Percentiles rank a stretch among this genome's conserved stretches.
Conservation (phyloP, 1,139 yeast species). For the Candida labiduridarum region DNA sequence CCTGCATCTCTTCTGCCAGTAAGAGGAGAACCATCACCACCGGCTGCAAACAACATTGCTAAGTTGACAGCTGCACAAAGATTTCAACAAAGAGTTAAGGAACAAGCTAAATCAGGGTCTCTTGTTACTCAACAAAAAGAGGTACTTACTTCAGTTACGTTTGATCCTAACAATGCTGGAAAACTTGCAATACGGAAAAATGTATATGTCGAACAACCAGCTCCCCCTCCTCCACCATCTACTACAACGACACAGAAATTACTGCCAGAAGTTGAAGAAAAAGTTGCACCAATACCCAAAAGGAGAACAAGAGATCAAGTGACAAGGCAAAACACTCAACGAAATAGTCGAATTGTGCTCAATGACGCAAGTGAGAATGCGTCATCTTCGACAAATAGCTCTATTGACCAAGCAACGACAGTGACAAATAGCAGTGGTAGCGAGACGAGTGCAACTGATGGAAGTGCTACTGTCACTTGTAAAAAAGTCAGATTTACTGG, state of each 20-base stretch:
- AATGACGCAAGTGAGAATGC: slow-evolving; percentile 11
- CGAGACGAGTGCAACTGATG: slow-evolving; percentile 3
- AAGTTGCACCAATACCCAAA: slow-evolving; percentile 5
- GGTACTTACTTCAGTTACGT: slow-evolving; percentile 36
- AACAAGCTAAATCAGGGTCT: slow-evolving; percentile 43
- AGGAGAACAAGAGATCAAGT: slow-evolving; percentile 32
- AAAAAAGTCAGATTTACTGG: slow-evolving; percentile 57
- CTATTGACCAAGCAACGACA: slow-evolving; percentile 2
- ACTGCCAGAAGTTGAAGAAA: slow-evolving; percentile 2
- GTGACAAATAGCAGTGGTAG: not conserved
- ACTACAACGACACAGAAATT: not conserved
- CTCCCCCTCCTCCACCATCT: slow-evolving; percentile 10
- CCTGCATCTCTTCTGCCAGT: not conserved
- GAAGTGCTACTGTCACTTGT: slow-evolving; percentile 7
- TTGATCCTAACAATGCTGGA: slow-evolving; percentile 45
- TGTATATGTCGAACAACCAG: slow-evolving; percentile 18
- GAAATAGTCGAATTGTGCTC: slow-evolving; percentile 28
- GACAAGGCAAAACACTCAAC: slow-evolving; percentile 36
- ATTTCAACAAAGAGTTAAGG: slow-evolving; percentile 41
- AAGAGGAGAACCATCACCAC: not conserved
- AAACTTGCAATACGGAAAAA: slow-evolving; percentile 27
- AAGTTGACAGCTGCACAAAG: slow-evolving; percentile 43
- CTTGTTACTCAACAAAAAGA: slow-evolving; percentile 45
- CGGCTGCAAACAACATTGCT: slow-evolving; percentile 1
- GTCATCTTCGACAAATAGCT: slow-evolving; percentile 5